These are phyloP conservation scores for Brassica nigra DNA, from an alignment of 345 rosid species.

Conservation along the genomic window DNA sequence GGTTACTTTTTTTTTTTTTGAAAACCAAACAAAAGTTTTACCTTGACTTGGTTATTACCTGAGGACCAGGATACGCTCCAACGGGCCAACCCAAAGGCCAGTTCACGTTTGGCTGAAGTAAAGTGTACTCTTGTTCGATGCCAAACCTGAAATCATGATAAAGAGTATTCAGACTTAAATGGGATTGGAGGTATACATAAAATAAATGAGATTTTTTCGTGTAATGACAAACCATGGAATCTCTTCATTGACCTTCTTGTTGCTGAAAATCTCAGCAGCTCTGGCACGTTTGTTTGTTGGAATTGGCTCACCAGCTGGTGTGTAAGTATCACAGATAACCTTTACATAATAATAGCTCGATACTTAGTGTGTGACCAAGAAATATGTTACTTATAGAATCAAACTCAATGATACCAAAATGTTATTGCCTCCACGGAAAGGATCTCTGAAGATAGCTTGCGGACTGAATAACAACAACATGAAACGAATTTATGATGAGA, in stretches of 20 bases:
- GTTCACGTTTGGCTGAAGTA: slow-evolving; percentile 74
- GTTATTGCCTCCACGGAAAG: slow-evolving; percentile 95
- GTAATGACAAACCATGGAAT: slow-evolving; percentile 67
- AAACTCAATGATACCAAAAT: slow-evolving; percentile 60
- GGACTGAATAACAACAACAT: slow-evolving; percentile 58
- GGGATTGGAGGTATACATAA: background rate
- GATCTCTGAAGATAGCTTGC: slow-evolving; percentile 93
- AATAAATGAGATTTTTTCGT: background rate
- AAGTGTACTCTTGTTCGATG: slow-evolving; percentile 98
- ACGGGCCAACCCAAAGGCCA: slow-evolving; percentile 99
- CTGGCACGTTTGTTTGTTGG: slow-evolving; percentile 95
- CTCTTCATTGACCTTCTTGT: slow-evolving; percentile 66
- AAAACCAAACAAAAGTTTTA: background rate
- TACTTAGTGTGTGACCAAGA: background rate
- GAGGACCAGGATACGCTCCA: slow-evolving; percentile 97
- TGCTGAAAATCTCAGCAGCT: slow-evolving; percentile 81
- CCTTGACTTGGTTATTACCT: slow-evolving; percentile 50
- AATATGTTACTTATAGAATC: background rate
- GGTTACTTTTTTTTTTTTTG: background rate
- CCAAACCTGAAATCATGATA: slow-evolving; percentile 61
- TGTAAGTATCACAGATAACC: slow-evolving; percentile 91
- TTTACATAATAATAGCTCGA: slow-evolving; percentile 33
- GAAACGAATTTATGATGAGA: slow-evolving; percentile 8
- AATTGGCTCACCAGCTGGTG: slow-evolving; percentile 96
- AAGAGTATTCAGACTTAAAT: background rate